Percentiles rank a stretch among this genome's conserved stretches.
These are phyloP conservation scores for Epichloe scottii DNA, from an alignment of 2,329 filamentous ascomycete species.

Conservation along the genomic window DNA sequence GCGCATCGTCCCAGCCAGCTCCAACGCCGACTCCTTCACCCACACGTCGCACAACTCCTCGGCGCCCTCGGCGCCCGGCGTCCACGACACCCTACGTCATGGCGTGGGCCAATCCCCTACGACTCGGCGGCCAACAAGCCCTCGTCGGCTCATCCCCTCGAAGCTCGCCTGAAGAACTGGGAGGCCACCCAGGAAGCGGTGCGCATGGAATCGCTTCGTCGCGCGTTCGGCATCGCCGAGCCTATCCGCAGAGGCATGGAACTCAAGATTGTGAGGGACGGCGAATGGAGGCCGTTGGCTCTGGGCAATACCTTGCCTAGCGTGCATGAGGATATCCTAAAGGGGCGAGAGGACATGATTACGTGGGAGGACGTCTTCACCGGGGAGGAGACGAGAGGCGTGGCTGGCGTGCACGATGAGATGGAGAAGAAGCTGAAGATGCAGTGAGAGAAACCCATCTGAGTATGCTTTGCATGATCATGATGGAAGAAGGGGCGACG, in stretches of 20 bases:
- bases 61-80: conserved; percentile 81
- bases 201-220: conserved; percentile 79
- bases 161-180: conserved; percentile 81
- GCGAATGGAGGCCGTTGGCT: conserved; percentile 66
- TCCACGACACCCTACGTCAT: conserved; percentile 85
- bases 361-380: conserved; percentile 91
- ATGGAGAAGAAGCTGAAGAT: conserved; percentile 90
- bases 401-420: conserved; percentile 74
- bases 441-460: conserved; percentile 12
- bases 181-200: conserved; percentile 75
- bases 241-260: conserved; percentile 91
- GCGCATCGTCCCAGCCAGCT: conserved; percentile 67
- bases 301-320: conserved; percentile 48
- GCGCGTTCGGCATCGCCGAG: conserved; percentile 84
- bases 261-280: conserved; percentile 70
- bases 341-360: conserved; percentile 63
- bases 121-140: conserved; percentile 33
- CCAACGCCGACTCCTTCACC: conserved; percentile 53
- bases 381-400: conserved; percentile 60
- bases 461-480: background rate
- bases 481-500: too few relatives aligned
- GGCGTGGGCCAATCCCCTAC: conserved; percentile 57
- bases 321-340: conserved; percentile 82
- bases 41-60: conserved; percentile 49
- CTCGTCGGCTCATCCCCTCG: conserved; percentile 70